Evolutionary conservation across 495 filamentous ascomycete genomes (phyloP).

Genomic region (Aspergillus steynii): DNA sequence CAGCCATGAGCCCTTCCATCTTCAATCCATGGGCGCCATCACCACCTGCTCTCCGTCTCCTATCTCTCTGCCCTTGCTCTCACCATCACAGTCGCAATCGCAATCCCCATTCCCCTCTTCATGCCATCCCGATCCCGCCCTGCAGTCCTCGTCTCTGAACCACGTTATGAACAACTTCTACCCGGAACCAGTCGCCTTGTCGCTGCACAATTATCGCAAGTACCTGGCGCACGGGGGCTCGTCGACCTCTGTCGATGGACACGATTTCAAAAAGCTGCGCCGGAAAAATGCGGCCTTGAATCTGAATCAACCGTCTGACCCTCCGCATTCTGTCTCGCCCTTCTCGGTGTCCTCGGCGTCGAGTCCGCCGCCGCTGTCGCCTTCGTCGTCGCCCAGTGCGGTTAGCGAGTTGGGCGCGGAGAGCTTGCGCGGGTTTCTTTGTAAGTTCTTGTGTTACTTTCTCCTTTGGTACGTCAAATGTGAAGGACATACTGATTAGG

Average conservation of each 20-base stretch:
- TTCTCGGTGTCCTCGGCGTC: conserved; percentile 38
- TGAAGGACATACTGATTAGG: background rate
- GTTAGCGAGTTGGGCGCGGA: conserved; percentile 38
- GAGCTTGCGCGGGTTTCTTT: conserved; percentile 25
- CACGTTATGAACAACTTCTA: background rate
- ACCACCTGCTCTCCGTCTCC: background rate
- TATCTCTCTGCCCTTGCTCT: background rate
- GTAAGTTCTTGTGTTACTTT: conserved; percentile 15
- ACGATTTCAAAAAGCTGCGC: conserved; percentile 30
- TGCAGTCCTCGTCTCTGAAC: background rate
- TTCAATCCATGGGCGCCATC: conserved; percentile 5
- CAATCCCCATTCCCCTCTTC: background rate
- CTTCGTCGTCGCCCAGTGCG: conserved; percentile 43
- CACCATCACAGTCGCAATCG: background rate
- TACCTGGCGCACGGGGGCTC: conserved; percentile 22
- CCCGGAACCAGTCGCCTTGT: conserved; percentile 16
- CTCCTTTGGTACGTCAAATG: background rate
- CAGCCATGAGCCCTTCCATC: conserved; percentile 5
- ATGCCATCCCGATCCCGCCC: background rate
- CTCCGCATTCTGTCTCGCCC: conserved; percentile 21
- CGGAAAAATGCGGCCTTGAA: conserved; percentile 40
- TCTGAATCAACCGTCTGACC: conserved; percentile 30
- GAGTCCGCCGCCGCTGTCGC: conserved; percentile 45
- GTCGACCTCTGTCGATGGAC: conserved; percentile 13
- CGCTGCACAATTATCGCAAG: conserved; percentile 32